These are phyloP conservation scores for Suillus subluteus DNA, from an alignment of 768 basidiomycete genomes.

Conservation along the genomic window DNA sequence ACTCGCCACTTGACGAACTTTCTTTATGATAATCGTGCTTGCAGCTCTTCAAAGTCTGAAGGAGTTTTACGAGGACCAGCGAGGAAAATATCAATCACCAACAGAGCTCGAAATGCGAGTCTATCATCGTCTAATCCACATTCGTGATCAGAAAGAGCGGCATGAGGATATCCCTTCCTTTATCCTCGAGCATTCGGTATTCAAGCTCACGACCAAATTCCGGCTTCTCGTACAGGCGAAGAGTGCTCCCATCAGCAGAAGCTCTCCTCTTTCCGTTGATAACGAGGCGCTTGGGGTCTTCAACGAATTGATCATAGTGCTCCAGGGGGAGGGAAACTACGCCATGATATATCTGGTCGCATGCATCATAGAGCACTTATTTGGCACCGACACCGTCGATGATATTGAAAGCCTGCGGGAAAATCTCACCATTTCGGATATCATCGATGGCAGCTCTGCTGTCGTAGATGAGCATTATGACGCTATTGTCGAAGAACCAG, in stretches of 20 bases:
- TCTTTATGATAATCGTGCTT: constrained; percentile 3
- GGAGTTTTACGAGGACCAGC: constrained; percentile 90
- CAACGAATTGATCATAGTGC: constrained; percentile 58
- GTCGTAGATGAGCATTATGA: constrained; percentile 29
- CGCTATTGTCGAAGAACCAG: not conserved
- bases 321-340: constrained; percentile 65
- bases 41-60: constrained; percentile 91
- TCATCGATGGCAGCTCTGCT: constrained; percentile 66
- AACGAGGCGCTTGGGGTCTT: constrained; percentile 67
- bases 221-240: constrained; percentile 79
- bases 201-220: constrained; percentile 82
- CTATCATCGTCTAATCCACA: constrained; percentile 91
- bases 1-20: constrained; percentile 1
- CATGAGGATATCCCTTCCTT: constrained; percentile 71
- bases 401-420: constrained; percentile 71
- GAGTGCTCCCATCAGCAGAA: constrained; percentile 75
- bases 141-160: constrained; percentile 81
- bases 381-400: constrained; percentile 79
- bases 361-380: constrained; percentile 85
- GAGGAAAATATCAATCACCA: constrained; percentile 65
- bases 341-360: constrained; percentile 88
- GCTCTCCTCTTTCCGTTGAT: constrained; percentile 65
- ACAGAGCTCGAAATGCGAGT: constrained; percentile 96
- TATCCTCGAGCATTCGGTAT: constrained; percentile 73
- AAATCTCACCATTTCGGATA: constrained; percentile 56